Percentiles rank a stretch among this genome's conserved stretches.
These are phyloP conservation scores for Xerocomus cyaneibrunnescens DNA, from an alignment of 1,284 basidiomycete genomes.

Conservation along the genomic window DNA sequence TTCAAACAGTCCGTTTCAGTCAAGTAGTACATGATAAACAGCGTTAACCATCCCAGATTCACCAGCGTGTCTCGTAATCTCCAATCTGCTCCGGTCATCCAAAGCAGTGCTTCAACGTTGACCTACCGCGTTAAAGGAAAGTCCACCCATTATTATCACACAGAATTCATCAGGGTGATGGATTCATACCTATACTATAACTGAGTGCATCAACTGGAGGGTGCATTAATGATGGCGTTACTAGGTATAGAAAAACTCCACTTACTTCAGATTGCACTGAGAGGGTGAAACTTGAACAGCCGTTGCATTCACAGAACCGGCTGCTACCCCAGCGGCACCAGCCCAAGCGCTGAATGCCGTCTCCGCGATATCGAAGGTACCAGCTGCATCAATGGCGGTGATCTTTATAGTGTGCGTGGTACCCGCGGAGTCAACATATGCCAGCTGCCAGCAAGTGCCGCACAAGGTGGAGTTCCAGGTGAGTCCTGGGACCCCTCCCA, in stretches of 20 bases:
- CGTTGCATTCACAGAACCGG: conserved; percentile 41
- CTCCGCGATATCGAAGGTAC: conserved; percentile 43
- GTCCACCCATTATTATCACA: not conserved
- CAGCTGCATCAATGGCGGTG: conserved; percentile 42
- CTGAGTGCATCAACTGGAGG: not conserved
- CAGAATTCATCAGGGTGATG: not conserved
- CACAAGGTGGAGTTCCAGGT: conserved; percentile 47
- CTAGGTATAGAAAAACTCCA: not conserved
- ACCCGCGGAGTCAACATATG: conserved; percentile 34
- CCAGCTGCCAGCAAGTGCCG: conserved; percentile 49
- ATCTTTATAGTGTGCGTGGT: conserved; percentile 35
- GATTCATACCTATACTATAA: not conserved
- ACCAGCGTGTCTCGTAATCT: not conserved
- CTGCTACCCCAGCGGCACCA: conserved; percentile 35
- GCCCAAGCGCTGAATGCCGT: conserved; percentile 46
- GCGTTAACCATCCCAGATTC: not conserved
- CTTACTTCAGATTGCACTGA: conserved; percentile 30
- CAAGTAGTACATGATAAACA: not conserved
- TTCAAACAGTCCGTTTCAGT: not conserved
- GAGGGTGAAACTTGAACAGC: conserved; percentile 36
- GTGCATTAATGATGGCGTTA: not conserved
- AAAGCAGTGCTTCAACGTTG: not conserved
- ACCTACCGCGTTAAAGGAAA: not conserved
- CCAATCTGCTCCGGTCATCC: not conserved
- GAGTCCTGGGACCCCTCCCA: conserved; percentile 43